phyloP scores from a whole-genome alignment of 225 moss, liverwort and hornwort genomes.

The Straminergon stramineum region DNA sequence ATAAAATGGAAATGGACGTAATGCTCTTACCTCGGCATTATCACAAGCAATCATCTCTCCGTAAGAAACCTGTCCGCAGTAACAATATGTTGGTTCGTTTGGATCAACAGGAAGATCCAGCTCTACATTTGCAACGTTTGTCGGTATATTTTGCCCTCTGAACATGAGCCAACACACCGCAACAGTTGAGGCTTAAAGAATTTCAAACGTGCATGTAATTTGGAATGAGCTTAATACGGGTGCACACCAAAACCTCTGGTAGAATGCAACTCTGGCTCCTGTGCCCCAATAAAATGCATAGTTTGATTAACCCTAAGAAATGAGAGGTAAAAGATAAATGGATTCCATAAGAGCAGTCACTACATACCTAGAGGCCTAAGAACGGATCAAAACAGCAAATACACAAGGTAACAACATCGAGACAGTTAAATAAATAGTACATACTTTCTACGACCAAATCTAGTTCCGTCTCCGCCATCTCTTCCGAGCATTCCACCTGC shows the following conservation, averaged over 20 bases:
- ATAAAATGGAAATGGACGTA: not conserved
- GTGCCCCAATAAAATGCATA: not conserved
- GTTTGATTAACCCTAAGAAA: not conserved
- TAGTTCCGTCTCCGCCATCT: slow-evolving; percentile 46
- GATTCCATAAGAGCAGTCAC: not conserved
- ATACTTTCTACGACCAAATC: slow-evolving; percentile 42
- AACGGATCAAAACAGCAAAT: not conserved
- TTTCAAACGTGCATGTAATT: not conserved
- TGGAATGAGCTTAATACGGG: not conserved
- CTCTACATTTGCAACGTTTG: slow-evolving; percentile 39
- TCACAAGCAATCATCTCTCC: slow-evolving; percentile 89
- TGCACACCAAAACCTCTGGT: not conserved
- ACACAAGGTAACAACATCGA: not conserved
- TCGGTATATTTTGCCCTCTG: slow-evolving; percentile 35
- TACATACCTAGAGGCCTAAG: not conserved
- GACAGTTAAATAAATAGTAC: not conserved
- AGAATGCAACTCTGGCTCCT: not conserved
- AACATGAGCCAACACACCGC: not conserved
- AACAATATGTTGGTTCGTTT: slow-evolving; percentile 77
- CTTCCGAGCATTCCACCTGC: slow-evolving; percentile 18
- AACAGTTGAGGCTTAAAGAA: not conserved
- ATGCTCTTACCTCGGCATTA: slow-evolving; percentile 45
- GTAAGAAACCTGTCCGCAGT: slow-evolving; percentile 61
- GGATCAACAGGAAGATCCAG: slow-evolving; percentile 71
- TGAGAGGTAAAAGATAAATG: not conserved